Evolutionary conservation across 2,329 filamentous ascomycete species (phyloP).

Genomic region (Alternaria alternata): DNA sequence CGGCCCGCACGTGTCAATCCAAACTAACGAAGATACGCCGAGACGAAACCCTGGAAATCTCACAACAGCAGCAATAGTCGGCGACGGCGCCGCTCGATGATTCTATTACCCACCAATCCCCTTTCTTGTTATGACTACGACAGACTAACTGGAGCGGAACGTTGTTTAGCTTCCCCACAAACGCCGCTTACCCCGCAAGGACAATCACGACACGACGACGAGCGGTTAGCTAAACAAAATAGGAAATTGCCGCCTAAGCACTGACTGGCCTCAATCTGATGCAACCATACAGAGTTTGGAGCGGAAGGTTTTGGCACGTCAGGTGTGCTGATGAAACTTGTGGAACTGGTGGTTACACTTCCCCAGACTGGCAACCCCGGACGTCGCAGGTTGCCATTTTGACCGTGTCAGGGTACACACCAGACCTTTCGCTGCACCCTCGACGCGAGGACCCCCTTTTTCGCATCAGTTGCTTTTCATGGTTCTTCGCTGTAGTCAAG

Average conservation of each 20-base stretch:
- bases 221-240: slow-evolving; percentile 11
- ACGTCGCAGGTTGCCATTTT: slow-evolving; percentile 2
- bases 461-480: slow-evolving; percentile 6
- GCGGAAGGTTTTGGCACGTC: slow-evolving; percentile 10
- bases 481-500: slow-evolving; percentile 8
- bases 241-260: slow-evolving; percentile 10
- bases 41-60: slow-evolving; percentile 8
- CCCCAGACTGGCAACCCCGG: slow-evolving; percentile 16
- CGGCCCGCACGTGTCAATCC: slow-evolving; percentile 12
- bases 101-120: slow-evolving; percentile 6
- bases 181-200: slow-evolving; percentile 11
- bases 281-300: slow-evolving; percentile 9
- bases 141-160: slow-evolving; percentile 7
- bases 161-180: slow-evolving; percentile 17
- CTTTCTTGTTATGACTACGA: background rate
- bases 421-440: background rate
- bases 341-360: slow-evolving; percentile 12
- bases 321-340: slow-evolving; percentile 9
- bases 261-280: background rate
- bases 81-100: slow-evolving; percentile 2
- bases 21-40: background rate
- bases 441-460: background rate
- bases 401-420: background rate
- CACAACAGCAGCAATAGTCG: background rate
- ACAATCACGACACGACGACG: background rate